phyloP scores from a whole-genome alignment of 2,329 filamentous ascomycete genomes.

The Hymenoscyphus occultus region DNA sequence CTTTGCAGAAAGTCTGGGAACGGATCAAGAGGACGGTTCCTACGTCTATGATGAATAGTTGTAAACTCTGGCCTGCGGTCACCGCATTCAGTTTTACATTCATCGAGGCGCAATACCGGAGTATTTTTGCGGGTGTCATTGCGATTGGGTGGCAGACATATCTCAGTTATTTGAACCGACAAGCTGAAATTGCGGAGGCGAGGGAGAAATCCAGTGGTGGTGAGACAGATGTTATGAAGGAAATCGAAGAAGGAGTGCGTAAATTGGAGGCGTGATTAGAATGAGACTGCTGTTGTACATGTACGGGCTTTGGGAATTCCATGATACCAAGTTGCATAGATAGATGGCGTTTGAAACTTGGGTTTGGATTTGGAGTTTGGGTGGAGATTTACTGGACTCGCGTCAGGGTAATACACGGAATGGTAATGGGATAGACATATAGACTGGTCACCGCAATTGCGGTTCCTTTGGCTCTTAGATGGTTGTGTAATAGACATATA shows the following conservation, averaged over 20 bases:
- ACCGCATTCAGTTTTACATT: constrained; percentile 88
- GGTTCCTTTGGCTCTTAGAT: neutral
- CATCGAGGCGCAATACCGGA: constrained; percentile 73
- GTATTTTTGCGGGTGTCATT: constrained; percentile 73
- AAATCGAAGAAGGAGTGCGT: constrained; percentile 4
- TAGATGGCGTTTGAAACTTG: neutral
- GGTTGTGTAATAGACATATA: neutral
- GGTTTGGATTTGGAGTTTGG: neutral
- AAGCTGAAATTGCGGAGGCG: constrained; percentile 57
- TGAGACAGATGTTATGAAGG: constrained; percentile 9
- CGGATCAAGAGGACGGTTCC: constrained; percentile 75
- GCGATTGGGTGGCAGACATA: constrained; percentile 94
- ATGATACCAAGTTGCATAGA: constrained; percentile 1
- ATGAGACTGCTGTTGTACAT: neutral
- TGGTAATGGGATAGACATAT: neutral
- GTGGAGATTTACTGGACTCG: neutral
- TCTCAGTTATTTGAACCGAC: constrained; percentile 73
- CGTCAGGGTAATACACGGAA: neutral
- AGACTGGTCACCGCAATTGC: neutral
- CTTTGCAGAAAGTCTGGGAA: constrained; percentile 59
- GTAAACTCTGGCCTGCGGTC: constrained; percentile 85
- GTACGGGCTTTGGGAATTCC: neutral
- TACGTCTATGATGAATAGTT: constrained; percentile 70
- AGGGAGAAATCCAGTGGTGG: constrained; percentile 17
- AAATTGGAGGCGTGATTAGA: constrained; percentile 13